Evolutionary conservation across 345 rosid genomes (phyloP).

Genomic region (Mercurialis annua): DNA sequence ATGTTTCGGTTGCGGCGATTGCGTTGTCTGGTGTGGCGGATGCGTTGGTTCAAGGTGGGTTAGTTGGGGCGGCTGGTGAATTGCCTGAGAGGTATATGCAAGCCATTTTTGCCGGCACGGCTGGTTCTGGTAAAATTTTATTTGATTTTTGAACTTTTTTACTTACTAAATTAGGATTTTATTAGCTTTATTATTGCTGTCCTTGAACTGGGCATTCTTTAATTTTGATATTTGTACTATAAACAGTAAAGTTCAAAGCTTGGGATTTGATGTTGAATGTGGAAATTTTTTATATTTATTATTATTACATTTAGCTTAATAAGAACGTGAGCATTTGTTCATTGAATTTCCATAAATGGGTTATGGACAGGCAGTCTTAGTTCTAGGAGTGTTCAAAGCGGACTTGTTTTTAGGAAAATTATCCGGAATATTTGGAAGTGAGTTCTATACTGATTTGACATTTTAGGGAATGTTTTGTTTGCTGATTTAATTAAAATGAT

Average conservation of each 20-base stretch:
- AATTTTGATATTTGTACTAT: too few relatives aligned
- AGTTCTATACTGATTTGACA: slow-evolving; percentile 3
- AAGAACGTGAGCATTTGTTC: too few relatives aligned
- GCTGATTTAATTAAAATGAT: neutral
- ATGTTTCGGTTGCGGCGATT: slow-evolving; percentile 51
- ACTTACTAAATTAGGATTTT: neutral
- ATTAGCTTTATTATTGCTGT: neutral
- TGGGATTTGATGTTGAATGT: too few relatives aligned
- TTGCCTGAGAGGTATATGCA: slow-evolving; percentile 93
- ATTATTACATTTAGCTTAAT: too few relatives aligned
- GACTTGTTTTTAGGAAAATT: neutral
- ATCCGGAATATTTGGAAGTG: neutral
- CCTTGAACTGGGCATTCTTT: too few relatives aligned
- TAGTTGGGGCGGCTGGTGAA: slow-evolving; percentile 88
- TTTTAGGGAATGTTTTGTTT: neutral
- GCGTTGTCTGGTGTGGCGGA: slow-evolving; percentile 70
- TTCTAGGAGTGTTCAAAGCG: neutral
- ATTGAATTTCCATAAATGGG: too few relatives aligned
- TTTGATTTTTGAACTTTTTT: neutral
- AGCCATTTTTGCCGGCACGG: slow-evolving; percentile 93
- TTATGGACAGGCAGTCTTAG: neutral
- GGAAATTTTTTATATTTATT: too few relatives aligned
- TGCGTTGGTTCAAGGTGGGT: slow-evolving; percentile 87
- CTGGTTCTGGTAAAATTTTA: slow-evolving; percentile 71
- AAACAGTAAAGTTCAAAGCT: too few relatives aligned